Evolutionary conservation across 1,284 basidiomycete species (phyloP).

Genomic region (Lentinus polychrous): DNA sequence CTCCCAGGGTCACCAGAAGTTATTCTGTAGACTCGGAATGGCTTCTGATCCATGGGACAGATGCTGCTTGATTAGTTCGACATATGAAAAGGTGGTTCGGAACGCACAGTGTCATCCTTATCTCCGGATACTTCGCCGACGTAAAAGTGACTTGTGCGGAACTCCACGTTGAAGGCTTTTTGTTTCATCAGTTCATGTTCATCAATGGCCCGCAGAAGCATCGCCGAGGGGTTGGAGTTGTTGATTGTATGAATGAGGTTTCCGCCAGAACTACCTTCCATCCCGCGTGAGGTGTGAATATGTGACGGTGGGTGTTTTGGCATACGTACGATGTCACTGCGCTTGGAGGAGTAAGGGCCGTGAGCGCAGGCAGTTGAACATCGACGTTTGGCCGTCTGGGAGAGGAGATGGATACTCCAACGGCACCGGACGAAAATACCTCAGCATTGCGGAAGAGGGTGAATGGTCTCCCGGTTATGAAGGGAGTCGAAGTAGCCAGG

Average conservation of each 20-base stretch:
- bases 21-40: constrained; percentile 51
- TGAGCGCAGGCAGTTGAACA: constrained; percentile 47
- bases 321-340: constrained; percentile 47
- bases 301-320: not conserved
- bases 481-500: constrained; percentile 75
- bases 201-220: constrained; percentile 58
- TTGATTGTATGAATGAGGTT: constrained; percentile 71
- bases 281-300: not conserved
- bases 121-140: constrained; percentile 38
- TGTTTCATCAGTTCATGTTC: constrained; percentile 21
- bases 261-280: constrained; percentile 54
- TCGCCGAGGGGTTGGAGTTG: constrained; percentile 60
- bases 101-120: not conserved
- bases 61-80: constrained; percentile 17
- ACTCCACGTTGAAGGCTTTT: constrained; percentile 12
- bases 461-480: constrained; percentile 75
- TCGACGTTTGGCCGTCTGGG: constrained; percentile 19
- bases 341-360: constrained; percentile 45
- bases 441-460: constrained; percentile 63
- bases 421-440: constrained; percentile 61
- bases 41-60: not conserved
- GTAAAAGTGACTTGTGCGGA: constrained; percentile 63
- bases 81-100: constrained; percentile 1
- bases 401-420: constrained; percentile 45
- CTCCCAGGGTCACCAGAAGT: constrained; percentile 76